Conservation (phyloP, 306 rosid genomes). For the Alnus glutinosa region DNA sequence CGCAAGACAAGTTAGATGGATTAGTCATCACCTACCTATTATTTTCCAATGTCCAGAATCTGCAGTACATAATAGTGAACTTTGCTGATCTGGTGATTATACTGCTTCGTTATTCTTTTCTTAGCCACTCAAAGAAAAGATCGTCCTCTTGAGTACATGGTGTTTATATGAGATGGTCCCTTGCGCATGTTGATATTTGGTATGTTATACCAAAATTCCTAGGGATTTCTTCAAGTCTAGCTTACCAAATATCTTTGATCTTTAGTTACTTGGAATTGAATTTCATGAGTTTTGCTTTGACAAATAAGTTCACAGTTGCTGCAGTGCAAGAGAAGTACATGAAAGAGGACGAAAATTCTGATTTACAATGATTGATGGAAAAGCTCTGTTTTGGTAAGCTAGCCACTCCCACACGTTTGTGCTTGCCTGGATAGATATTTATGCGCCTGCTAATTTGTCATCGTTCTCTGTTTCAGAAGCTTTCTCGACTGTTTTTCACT, state of each 20-base stretch:
- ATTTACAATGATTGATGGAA: constrained; percentile 32
- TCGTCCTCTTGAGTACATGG: background rate
- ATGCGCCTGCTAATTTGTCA: background rate
- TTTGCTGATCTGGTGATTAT: background rate
- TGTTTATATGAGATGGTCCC: background rate
- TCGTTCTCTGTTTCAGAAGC: background rate
- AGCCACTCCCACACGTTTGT: background rate
- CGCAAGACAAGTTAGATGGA: background rate
- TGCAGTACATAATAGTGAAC: background rate
- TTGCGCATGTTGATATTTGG: background rate
- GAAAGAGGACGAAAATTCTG: constrained; percentile 68
- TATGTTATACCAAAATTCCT: background rate
- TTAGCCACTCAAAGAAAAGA: background rate
- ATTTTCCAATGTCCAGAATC: background rate
- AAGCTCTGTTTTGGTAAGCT: constrained; percentile 13
- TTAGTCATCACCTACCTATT: background rate
- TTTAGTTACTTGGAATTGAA: constrained; percentile 5
- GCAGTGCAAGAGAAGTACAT: constrained; percentile 96
- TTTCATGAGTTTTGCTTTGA: constrained; percentile 51
- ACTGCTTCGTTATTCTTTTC: background rate
- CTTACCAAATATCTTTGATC: background rate
- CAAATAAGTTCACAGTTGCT: constrained; percentile 71
- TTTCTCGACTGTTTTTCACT: background rate
- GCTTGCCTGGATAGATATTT: background rate
- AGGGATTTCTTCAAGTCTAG: background rate